These are phyloP conservation scores for Aspergillus luchuensis DNA, from an alignment of 2,329 filamentous ascomycete species.

Conservation along the genomic window DNA sequence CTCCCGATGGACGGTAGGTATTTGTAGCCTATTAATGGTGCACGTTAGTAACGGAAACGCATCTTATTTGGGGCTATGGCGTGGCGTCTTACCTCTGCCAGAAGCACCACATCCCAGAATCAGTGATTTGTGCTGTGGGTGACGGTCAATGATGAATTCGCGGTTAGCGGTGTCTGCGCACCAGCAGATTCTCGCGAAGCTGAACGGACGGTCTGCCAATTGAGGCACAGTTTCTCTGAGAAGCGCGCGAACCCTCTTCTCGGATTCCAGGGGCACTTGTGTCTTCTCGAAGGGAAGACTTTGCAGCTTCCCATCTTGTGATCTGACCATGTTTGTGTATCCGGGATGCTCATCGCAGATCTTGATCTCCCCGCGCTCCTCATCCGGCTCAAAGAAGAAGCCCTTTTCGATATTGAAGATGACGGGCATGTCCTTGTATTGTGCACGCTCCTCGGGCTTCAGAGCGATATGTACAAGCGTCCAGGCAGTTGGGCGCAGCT, in stretches of 20 bases:
- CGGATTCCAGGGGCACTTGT: constrained; percentile 49
- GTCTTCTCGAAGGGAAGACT: constrained; percentile 49
- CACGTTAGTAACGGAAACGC: background rate
- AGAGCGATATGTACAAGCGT: constrained; percentile 51
- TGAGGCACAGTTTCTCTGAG: constrained; percentile 57
- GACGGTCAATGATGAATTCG: constrained; percentile 54
- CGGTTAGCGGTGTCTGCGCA: constrained; percentile 59
- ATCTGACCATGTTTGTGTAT: constrained; percentile 51
- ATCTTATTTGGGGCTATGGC: background rate
- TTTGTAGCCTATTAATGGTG: constrained; percentile 47
- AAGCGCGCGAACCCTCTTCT: constrained; percentile 50
- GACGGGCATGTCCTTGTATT: constrained; percentile 48
- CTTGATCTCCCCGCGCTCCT: constrained; percentile 41
- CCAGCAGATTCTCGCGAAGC: constrained; percentile 59
- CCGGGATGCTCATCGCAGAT: constrained; percentile 57
- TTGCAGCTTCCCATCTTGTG: constrained; percentile 27
- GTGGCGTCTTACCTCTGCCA: constrained; percentile 33
- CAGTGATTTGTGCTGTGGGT: constrained; percentile 49
- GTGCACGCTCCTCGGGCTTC: constrained; percentile 42
- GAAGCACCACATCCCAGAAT: constrained; percentile 53
- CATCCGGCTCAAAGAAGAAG: constrained; percentile 53
- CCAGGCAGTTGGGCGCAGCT: constrained; percentile 51
- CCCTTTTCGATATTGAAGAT: constrained; percentile 51
- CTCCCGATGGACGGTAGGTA: constrained; percentile 54
- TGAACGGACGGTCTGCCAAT: constrained; percentile 52